phyloP scores from a whole-genome alignment of 139 green algal species.

The Chlamydomonas schloesseri region DNA sequence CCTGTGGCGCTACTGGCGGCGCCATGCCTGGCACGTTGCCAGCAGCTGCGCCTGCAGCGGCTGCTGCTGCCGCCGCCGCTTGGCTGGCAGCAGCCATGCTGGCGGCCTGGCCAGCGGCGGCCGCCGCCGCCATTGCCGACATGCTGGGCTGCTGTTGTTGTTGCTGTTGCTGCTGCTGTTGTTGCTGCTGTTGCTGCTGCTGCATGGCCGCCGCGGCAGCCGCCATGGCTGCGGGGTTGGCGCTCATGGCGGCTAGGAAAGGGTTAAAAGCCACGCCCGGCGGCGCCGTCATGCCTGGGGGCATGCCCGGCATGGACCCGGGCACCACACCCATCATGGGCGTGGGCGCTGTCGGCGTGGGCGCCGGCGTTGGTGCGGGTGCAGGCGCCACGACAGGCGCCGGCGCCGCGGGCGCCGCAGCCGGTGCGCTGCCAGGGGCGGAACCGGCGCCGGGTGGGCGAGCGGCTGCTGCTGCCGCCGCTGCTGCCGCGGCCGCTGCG shows the following conservation, averaged over 20 bases:
- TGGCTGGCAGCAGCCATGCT: constrained; percentile 1
- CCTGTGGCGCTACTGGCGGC: too few species aligned
- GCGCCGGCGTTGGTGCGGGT: too few species aligned
- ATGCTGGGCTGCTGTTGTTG: constrained; percentile 6
- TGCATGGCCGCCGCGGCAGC: constrained; percentile 3
- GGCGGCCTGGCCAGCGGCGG: constrained; percentile 8
- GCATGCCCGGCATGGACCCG: not conserved
- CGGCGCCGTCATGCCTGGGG: constrained; percentile 22
- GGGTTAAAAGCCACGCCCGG: constrained; percentile 18
- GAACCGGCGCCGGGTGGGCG: too few species aligned
- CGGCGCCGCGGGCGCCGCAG: not conserved
- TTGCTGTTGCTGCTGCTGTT: too few species aligned
- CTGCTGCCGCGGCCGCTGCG: constrained; percentile 14
- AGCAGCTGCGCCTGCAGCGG: not conserved
- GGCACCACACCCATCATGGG: not conserved
- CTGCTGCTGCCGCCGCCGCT: not conserved
- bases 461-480: not conserved
- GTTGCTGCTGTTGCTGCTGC: too few species aligned
- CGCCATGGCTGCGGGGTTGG: not conserved
- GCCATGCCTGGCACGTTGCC: not conserved
- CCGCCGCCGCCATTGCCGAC: constrained; percentile 14
- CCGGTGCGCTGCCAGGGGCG: not conserved
- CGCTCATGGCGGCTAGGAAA: constrained; percentile 16
- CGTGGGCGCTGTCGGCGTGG: not conserved
- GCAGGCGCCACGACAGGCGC: not conserved